phyloP scores from a whole-genome alignment of 768 basidiomycete species.

The Lenzites betulinus region DNA sequence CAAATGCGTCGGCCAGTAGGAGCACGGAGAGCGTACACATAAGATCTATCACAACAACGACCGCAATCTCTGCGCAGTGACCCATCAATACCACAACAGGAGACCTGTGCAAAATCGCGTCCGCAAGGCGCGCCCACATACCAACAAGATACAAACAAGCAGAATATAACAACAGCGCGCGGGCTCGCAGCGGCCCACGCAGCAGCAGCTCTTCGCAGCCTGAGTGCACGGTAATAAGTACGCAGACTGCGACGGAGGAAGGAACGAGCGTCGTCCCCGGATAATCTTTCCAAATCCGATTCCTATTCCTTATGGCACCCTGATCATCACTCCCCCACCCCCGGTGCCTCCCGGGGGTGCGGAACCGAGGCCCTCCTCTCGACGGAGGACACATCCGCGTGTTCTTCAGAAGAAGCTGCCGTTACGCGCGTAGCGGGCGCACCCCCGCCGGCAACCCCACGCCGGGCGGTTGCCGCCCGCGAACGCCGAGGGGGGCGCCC shows the following conservation, averaged over 20 bases:
- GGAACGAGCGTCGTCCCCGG: too few species aligned
- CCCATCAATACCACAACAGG: neutral
- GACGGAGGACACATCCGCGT: neutral
- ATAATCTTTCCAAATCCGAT: too few species aligned
- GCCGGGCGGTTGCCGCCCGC: constrained; percentile 20
- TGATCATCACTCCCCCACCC: too few species aligned
- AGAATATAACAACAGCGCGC: too few species aligned
- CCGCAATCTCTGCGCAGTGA: neutral
- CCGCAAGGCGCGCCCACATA: neutral
- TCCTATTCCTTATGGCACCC: too few species aligned
- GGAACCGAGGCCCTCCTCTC: too few species aligned
- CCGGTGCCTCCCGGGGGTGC: too few species aligned
- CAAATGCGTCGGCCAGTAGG: constrained; percentile 1
- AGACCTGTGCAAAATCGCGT: neutral
- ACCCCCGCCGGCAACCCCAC: constrained; percentile 27
- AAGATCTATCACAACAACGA: constrained; percentile 5
- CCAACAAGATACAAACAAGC: too few species aligned
- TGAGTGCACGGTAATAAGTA: too few species aligned
- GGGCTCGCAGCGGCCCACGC: too few species aligned
- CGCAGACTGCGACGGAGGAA: too few species aligned
- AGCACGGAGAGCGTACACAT: constrained; percentile 9
- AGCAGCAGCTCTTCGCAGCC: too few species aligned
- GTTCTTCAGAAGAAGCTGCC: neutral
- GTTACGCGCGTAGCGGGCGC: constrained; percentile 22
- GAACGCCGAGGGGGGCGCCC: constrained; percentile 10